Percentiles rank a stretch among this genome's conserved stretches.
phyloP scores from a whole-genome alignment of 805 yeast species.

The Starmerella apis region DNA sequence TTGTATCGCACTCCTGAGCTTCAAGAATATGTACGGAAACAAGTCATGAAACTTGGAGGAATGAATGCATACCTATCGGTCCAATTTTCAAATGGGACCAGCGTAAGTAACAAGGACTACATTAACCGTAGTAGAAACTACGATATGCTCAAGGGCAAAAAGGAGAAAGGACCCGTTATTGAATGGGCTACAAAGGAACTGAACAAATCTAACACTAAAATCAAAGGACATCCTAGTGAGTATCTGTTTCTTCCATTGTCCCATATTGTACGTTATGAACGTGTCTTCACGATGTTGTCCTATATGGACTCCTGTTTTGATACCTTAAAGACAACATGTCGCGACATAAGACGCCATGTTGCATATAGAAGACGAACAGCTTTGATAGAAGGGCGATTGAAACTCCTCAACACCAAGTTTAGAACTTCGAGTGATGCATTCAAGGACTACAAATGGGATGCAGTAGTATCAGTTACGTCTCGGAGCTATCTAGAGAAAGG shows the following conservation, averaged over 20 bases:
- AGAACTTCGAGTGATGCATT: not conserved
- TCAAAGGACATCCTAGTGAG: conserved; percentile 1
- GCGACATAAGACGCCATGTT: not conserved
- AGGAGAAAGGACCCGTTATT: not conserved
- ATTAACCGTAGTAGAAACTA: not conserved
- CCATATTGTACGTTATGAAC: conserved; percentile 14
- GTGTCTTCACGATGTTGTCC: conserved; percentile 15
- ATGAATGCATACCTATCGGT: not conserved
- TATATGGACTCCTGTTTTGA: conserved; percentile 1
- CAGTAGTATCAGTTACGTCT: conserved; percentile 11
- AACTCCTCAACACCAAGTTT: conserved; percentile 11
- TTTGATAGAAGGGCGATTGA: not conserved
- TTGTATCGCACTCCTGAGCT: conserved; percentile 12
- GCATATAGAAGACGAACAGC: not conserved
- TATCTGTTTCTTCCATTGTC: conserved; percentile 13
- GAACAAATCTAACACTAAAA: not conserved
- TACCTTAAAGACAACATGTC: not conserved
- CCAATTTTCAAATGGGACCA: not conserved
- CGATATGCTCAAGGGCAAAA: not conserved
- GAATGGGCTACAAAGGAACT: conserved; percentile 8
- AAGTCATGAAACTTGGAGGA: not conserved
- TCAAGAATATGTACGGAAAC: not conserved
- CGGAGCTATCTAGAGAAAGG: conserved; percentile 21
- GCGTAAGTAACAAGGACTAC: not conserved
- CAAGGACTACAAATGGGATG: conserved; percentile 21